A percentile compares a stretch with the other conserved stretches of the same genome.
Conservation (phyloP, 495 filamentous ascomycete genomes). For the Penicillium longicatenatum region DNA sequence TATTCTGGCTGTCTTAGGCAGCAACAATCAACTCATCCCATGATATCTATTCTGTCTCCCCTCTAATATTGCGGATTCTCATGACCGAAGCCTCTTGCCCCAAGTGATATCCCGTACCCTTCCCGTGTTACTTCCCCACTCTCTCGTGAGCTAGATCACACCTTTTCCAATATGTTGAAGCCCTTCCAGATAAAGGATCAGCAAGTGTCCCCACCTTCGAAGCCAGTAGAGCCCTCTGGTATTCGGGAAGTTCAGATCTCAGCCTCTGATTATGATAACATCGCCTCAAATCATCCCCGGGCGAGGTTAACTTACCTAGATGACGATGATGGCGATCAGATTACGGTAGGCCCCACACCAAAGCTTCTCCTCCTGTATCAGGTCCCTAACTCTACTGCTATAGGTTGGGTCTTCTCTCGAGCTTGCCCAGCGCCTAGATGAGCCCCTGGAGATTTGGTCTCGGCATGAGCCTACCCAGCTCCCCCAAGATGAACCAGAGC, state of each 20-base stretch:
- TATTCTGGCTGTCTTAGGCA: constrained; percentile 12
- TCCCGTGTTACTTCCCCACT: constrained; percentile 18
- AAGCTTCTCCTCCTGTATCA: neutral
- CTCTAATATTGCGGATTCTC: neutral
- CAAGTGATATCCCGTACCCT: constrained; percentile 7
- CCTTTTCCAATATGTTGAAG: constrained; percentile 36
- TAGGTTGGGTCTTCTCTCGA: constrained; percentile 56
- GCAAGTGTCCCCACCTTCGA: constrained; percentile 24
- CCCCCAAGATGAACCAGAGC: constrained; percentile 17
- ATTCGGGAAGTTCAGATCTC: constrained; percentile 41
- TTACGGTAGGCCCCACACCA: constrained; percentile 45
- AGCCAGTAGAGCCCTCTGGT: constrained; percentile 5
- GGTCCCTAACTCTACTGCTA: constrained; percentile 10
- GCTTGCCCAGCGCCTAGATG: constrained; percentile 52
- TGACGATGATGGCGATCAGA: constrained; percentile 60
- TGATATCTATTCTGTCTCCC: constrained; percentile 5
- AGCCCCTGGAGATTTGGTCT: constrained; percentile 30
- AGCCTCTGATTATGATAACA: constrained; percentile 50
- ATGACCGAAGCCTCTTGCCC: neutral
- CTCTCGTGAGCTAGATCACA: constrained; percentile 3
- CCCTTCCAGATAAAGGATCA: constrained; percentile 48
- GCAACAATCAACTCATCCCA: constrained; percentile 12
- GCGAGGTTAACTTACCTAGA: constrained; percentile 55
- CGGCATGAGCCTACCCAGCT: constrained; percentile 11
- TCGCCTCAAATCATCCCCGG: constrained; percentile 49